Evolutionary conservation across 805 yeast species (phyloP), one percentile per base, ranked within the genome.

Genomic region (Nadsonia fulvescens): DNA sequence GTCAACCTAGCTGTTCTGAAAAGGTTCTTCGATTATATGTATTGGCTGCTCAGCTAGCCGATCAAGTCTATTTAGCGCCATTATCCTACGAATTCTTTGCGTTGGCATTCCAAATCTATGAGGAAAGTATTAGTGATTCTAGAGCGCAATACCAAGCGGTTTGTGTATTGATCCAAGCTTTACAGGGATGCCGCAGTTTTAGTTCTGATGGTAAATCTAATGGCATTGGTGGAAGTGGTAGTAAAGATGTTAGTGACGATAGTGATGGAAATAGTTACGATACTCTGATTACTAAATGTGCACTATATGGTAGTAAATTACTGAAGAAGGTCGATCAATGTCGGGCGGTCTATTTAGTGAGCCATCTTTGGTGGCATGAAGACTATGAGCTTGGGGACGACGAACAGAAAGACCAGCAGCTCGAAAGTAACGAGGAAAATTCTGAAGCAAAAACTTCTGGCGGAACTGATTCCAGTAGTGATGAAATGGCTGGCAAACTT

Each of bases 291-390:
- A 76, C 91, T 9, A 75, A 82, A 46, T 63, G 83, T 24, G 81
- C 94, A 1, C 53, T 83, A 24, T 79, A 81, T 41, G 92, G 93
- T 4, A 78, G 93, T 8, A 79, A 78, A 47, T 58, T 89, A 26
- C 58, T 86, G 41, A 81, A 78, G 47, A 86, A 86, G 47, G 82
- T 89, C 18, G 96, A 86, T 42, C 98, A 89, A 49, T 83, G 95
- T 47, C 66, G 95, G 9, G 72, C 93, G 0, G 92, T 82, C 5
- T 79, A 76, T 44, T 51, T 67, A 27, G 83, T 93, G 22, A 71
- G 93, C 1, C 95, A 89, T 49, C 53, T 89, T 25, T 89, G 94
- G 94, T 78, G 92, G 89, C n/a, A n/a, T n/a, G n/a, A n/a, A n/a
- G n/a, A n/a, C n/a, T n/a, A n/a, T n/a, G n/a, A n/a, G n/a, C n/a